Evolutionary conservation across 257 asterid species (phyloP).

Genomic region (Nicotiana obtusifolia): DNA sequence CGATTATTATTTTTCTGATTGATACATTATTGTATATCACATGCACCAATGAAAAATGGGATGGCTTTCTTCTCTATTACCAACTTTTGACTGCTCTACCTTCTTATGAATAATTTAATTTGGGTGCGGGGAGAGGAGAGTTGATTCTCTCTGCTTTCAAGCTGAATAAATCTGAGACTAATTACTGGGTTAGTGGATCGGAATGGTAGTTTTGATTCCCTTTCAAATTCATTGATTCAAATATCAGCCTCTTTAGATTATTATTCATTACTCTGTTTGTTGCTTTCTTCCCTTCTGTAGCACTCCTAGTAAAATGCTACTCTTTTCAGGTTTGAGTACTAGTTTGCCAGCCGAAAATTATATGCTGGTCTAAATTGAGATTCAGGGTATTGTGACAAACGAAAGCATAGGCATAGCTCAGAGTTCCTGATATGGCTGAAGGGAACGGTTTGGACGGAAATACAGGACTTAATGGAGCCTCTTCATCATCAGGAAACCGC

Average conservation of each 20-base stretch:
- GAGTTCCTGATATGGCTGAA: constrained; percentile 1
- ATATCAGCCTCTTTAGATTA: too few relatives aligned
- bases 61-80: neutral
- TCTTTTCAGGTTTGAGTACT: neutral
- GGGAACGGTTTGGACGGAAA: constrained; percentile 15
- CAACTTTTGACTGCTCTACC: neutral
- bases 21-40: neutral
- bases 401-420: neutral
- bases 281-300: too few relatives aligned
- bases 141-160: neutral
- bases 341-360: neutral
- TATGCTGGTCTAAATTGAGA: neutral
- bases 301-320: neutral
- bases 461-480: constrained; percentile 26
- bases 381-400: neutral
- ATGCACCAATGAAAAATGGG: neutral
- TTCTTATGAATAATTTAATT: neutral
- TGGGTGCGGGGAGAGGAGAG: neutral
- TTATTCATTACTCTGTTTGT: neutral
- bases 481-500: constrained; percentile 14
- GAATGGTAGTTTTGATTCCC: neutral
- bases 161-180: neutral
- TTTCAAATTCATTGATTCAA: too few relatives aligned
- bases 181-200: neutral
- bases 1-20: neutral